A percentile compares a stretch with the other conserved stretches of the same genome.
These are phyloP conservation scores for Mycena galericulata DNA, from an alignment of 768 basidiomycete species.

Conservation along the genomic window DNA sequence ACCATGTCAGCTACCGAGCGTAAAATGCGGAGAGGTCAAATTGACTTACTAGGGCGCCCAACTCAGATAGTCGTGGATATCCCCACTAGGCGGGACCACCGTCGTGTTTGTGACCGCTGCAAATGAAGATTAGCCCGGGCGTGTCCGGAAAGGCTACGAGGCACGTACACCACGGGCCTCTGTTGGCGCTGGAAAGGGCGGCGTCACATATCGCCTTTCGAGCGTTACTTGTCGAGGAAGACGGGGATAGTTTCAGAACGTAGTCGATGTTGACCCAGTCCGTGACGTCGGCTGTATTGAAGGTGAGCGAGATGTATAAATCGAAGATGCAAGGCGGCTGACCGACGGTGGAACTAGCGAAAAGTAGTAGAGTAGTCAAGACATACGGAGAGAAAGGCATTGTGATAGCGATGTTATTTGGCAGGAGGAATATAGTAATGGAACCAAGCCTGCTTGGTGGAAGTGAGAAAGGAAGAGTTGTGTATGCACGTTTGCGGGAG, in stretches of 20 bases:
- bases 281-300: slow-evolving; percentile 53
- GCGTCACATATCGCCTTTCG: slow-evolving; percentile 47
- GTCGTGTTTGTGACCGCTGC: slow-evolving; percentile 51
- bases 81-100: slow-evolving; percentile 42
- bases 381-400: slow-evolving; percentile 21
- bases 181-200: slow-evolving; percentile 51
- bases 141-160: background rate
- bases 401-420: slow-evolving; percentile 2
- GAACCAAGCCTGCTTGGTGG: slow-evolving; percentile 30
- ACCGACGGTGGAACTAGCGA: slow-evolving; percentile 21
- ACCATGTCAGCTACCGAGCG: slow-evolving; percentile 35
- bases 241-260: slow-evolving; percentile 43
- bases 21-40: background rate
- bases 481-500: background rate
- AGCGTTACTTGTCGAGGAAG: slow-evolving; percentile 47
- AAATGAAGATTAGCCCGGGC: background rate
- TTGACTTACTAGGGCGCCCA: slow-evolving; percentile 68
- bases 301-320: background rate
- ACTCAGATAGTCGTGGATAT: slow-evolving; percentile 64
- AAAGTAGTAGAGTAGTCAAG: slow-evolving; percentile 18
- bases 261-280: slow-evolving; percentile 66
- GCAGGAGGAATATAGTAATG: slow-evolving; percentile 7
- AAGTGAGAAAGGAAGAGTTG: background rate
- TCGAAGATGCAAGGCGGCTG: background rate
- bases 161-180: slow-evolving; percentile 55